Conservation (phyloP, 805 yeast species). For the Ogataea methanolica region DNA sequence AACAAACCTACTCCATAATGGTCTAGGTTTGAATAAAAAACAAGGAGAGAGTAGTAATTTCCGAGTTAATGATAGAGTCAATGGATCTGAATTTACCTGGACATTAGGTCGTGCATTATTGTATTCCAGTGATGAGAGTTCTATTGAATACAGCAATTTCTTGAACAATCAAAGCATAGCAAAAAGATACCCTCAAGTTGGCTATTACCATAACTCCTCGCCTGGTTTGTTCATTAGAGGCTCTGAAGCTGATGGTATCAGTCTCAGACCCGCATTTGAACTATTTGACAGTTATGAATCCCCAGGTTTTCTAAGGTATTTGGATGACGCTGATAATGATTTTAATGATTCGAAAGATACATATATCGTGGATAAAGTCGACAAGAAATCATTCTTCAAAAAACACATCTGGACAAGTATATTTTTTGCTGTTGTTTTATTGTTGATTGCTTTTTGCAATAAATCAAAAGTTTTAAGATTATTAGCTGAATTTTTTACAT, state of each 20-base stretch:
- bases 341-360: constrained; percentile 33
- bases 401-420: constrained; percentile 11
- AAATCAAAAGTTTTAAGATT: constrained; percentile 15
- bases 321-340: constrained; percentile 28
- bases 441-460: constrained; percentile 9
- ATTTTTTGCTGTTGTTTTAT: constrained; percentile 2
- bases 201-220: constrained; percentile 45
- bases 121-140: constrained; percentile 51
- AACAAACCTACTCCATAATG: constrained; percentile 51
- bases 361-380: constrained; percentile 37
- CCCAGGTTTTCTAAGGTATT: constrained; percentile 16
- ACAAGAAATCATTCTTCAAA: constrained; percentile 30
- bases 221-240: constrained; percentile 47
- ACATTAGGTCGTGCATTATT: constrained; percentile 76
- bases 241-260: constrained; percentile 42
- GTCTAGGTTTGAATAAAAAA: constrained; percentile 53
- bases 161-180: constrained; percentile 10
- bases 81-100: constrained; percentile 88
- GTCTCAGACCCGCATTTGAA: constrained; percentile 39
- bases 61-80: constrained; percentile 52
- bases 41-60: constrained; percentile 40
- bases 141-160: constrained; percentile 37
- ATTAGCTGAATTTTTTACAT: constrained; percentile 15
- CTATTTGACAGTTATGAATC: constrained; percentile 15
- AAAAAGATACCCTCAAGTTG: constrained; percentile 27